Evolutionary conservation across 805 yeast genomes (phyloP).

Genomic region (Candida glaebosa): DNA sequence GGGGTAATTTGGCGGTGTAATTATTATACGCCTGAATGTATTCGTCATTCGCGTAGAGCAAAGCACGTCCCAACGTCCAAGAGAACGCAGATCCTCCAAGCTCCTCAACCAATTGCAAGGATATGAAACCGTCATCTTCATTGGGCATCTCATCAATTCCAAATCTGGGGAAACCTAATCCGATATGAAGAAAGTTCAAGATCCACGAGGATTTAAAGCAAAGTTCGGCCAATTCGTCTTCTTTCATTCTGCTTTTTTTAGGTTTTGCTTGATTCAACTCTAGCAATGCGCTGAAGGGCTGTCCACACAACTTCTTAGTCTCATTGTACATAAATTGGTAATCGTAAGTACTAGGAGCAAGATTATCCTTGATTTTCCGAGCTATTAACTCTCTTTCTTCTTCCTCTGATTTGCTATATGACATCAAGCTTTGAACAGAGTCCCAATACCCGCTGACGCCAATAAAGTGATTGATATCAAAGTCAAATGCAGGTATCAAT

Average conservation of each 20-base stretch:
- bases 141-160: conserved; percentile 35
- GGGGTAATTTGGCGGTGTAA: conserved; percentile 12
- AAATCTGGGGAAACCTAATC: conserved; percentile 55
- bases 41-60: conserved; percentile 59
- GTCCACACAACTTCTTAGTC: conserved; percentile 47
- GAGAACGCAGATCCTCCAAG: conserved; percentile 44
- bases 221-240: conserved; percentile 46
- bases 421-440: conserved; percentile 46
- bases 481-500: conserved; percentile 53
- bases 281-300: conserved; percentile 34
- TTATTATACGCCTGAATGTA: conserved; percentile 41
- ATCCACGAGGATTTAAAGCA: conserved; percentile 66
- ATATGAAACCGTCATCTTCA: conserved; percentile 21
- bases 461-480: conserved; percentile 52
- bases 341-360: conserved; percentile 35
- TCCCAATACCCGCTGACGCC: conserved; percentile 73
- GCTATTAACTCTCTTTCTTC: conserved; percentile 9
- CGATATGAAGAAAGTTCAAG: conserved; percentile 53
- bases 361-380: conserved; percentile 10
- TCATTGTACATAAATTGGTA: conserved; percentile 40
- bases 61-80: conserved; percentile 61
- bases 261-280: conserved; percentile 27
- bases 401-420: conserved; percentile 13
- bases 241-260: conserved; percentile 25
- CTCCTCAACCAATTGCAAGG: conserved; percentile 43